phyloP scores from a whole-genome alignment of 108 stramenopile species.

The Parietichytrium sp. region DNA sequence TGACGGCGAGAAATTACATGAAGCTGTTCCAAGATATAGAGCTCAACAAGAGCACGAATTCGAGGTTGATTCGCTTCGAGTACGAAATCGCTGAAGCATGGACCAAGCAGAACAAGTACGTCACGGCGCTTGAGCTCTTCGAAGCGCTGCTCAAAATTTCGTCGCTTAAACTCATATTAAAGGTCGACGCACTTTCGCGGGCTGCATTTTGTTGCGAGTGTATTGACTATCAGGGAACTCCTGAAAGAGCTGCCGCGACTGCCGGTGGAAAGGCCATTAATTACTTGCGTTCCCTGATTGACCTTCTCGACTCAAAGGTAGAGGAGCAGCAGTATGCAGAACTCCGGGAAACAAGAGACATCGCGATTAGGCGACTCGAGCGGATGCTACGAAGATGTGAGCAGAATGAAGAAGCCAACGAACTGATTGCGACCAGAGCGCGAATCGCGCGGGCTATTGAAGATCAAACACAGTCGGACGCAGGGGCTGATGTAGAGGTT shows the following conservation, averaged over 20 bases:
- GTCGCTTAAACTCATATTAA: neutral
- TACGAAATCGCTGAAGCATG: conserved; percentile 7
- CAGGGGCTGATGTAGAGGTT: too few relatives aligned
- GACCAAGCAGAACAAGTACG: neutral
- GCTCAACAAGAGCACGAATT: neutral
- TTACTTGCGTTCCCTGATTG: neutral
- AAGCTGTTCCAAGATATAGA: neutral
- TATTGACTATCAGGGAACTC: neutral
- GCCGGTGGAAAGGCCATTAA: neutral
- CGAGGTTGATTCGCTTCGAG: neutral
- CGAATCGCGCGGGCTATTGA: too few relatives aligned
- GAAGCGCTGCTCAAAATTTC: neutral
- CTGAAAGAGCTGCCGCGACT: neutral
- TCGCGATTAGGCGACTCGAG: too few relatives aligned
- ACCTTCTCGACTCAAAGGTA: neutral
- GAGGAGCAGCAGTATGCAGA: too few relatives aligned
- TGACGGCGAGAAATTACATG: neutral
- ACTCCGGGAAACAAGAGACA: too few relatives aligned
- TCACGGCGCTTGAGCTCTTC: neutral
- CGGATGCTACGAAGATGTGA: too few relatives aligned
- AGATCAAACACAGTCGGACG: too few relatives aligned
- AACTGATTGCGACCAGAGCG: too few relatives aligned
- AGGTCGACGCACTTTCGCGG: neutral
- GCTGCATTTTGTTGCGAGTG: conserved; percentile 10
- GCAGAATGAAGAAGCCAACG: too few relatives aligned